These are phyloP conservation scores for Termitomyces sp. DNA, from an alignment of 768 basidiomycete species.

Conservation along the genomic window DNA sequence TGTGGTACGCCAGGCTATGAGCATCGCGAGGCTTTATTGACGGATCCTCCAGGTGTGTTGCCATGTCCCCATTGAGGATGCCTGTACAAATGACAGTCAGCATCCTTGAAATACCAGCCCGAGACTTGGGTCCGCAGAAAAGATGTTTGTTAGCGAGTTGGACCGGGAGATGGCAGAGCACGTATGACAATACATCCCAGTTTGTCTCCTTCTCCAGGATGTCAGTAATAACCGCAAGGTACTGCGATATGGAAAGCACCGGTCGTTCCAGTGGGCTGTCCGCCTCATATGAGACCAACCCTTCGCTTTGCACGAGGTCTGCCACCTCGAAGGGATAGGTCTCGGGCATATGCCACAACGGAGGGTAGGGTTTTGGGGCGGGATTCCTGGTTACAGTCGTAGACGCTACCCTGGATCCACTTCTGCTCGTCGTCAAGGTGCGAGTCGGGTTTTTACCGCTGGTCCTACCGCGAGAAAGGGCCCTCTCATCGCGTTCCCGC, in stretches of 20 bases:
- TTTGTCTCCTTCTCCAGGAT: slow-evolving; percentile 74
- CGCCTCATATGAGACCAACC: slow-evolving; percentile 63
- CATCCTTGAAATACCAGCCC: slow-evolving; percentile 58
- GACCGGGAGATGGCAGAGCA: slow-evolving; percentile 85
- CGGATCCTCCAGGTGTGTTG: slow-evolving; percentile 45
- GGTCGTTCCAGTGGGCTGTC: slow-evolving; percentile 34
- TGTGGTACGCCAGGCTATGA: slow-evolving; percentile 84
- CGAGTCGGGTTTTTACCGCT: slow-evolving; percentile 35
- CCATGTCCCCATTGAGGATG: slow-evolving; percentile 57
- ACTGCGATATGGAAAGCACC: slow-evolving; percentile 72
- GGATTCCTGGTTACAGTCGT: slow-evolving; percentile 23
- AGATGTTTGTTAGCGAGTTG: slow-evolving; percentile 95
- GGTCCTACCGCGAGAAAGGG: slow-evolving; percentile 49
- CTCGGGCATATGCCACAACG: slow-evolving; percentile 73
- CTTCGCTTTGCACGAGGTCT: slow-evolving; percentile 65
- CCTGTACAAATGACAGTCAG: slow-evolving; percentile 65
- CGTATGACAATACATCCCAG: slow-evolving; percentile 93
- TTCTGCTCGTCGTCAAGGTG: slow-evolving; percentile 7
- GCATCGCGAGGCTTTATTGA: slow-evolving; percentile 77
- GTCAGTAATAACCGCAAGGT: slow-evolving; percentile 58
- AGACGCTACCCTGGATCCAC: slow-evolving; percentile 28
- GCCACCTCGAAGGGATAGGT: slow-evolving; percentile 49
- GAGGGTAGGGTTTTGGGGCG: slow-evolving; percentile 36
- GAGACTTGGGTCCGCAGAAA: slow-evolving; percentile 85
- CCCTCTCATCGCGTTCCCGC: slow-evolving; percentile 48